phyloP scores from a whole-genome alignment of 2,329 filamentous ascomycete genomes.

The Xylariaceae sp. region DNA sequence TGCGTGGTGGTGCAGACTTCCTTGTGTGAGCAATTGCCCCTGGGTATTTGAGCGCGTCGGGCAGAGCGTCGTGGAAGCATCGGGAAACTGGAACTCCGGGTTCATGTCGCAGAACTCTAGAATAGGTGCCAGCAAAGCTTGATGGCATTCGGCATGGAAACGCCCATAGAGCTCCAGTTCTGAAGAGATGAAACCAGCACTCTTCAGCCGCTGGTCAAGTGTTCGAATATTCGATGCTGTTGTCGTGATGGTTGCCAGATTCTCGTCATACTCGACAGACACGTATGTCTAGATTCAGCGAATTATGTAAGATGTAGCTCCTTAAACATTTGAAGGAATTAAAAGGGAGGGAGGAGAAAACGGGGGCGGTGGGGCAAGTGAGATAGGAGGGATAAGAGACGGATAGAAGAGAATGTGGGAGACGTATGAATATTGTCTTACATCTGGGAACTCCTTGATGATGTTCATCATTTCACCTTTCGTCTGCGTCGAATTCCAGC shows the following conservation, averaged over 20 bases:
- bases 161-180: slow-evolving; percentile 43
- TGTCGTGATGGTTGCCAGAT: slow-evolving; percentile 45
- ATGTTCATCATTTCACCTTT: slow-evolving; percentile 25
- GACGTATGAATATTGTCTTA: not conserved
- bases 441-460: slow-evolving; percentile 7
- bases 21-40: slow-evolving; percentile 30
- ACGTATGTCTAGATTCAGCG: slow-evolving; percentile 13
- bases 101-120: slow-evolving; percentile 39
- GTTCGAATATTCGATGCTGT: slow-evolving; percentile 28
- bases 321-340: slow-evolving; percentile 20
- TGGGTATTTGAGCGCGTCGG: slow-evolving; percentile 29
- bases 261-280: slow-evolving; percentile 42
- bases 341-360: no score
- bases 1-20: slow-evolving; percentile 40
- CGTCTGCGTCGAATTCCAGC: slow-evolving; percentile 32
- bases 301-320: slow-evolving; percentile 23
- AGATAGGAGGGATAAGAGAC: no score
- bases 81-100: slow-evolving; percentile 43
- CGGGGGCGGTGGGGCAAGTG: no score
- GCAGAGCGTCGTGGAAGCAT: slow-evolving; percentile 38
- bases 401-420: not conserved
- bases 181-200: slow-evolving; percentile 36
- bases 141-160: slow-evolving; percentile 39
- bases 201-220: slow-evolving; percentile 37
- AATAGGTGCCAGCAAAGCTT: slow-evolving; percentile 24